Percentiles rank a stretch among this genome's conserved stretches.
These are phyloP conservation scores for Monosporascus sp. DNA, from an alignment of 2,329 filamentous ascomycete species.

Conservation along the genomic window DNA sequence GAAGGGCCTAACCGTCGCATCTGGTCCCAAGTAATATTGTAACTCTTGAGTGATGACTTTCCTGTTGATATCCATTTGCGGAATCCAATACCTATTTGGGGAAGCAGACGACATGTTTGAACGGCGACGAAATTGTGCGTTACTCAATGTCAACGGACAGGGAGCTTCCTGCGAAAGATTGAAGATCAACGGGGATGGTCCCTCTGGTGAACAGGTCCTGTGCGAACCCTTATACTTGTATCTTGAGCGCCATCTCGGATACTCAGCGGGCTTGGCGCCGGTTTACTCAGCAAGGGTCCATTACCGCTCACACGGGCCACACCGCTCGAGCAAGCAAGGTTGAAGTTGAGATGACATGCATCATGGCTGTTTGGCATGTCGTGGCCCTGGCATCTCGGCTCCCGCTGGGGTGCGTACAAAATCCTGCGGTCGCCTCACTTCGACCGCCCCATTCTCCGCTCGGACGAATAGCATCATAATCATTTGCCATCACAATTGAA, in stretches of 20 bases:
- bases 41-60: constrained; percentile 56
- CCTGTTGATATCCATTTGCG: constrained; percentile 54
- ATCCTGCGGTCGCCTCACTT: background rate
- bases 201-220: background rate
- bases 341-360: background rate
- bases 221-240: background rate
- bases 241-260: background rate
- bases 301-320: background rate
- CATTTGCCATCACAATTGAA: background rate
- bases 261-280: background rate
- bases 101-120: constrained; percentile 30
- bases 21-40: constrained; percentile 53
- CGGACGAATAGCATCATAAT: background rate
- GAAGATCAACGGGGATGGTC: background rate
- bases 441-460: background rate
- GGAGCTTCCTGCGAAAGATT: background rate
- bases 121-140: background rate
- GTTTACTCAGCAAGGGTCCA: background rate
- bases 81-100: constrained; percentile 59
- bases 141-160: background rate
- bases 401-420: background rate
- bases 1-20: constrained; percentile 53
- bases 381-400: background rate
- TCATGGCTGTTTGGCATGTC: background rate
- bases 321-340: background rate